Evolutionary conservation across 805 yeast genomes (phyloP).

Genomic region (Candida ascalaphidarum): DNA sequence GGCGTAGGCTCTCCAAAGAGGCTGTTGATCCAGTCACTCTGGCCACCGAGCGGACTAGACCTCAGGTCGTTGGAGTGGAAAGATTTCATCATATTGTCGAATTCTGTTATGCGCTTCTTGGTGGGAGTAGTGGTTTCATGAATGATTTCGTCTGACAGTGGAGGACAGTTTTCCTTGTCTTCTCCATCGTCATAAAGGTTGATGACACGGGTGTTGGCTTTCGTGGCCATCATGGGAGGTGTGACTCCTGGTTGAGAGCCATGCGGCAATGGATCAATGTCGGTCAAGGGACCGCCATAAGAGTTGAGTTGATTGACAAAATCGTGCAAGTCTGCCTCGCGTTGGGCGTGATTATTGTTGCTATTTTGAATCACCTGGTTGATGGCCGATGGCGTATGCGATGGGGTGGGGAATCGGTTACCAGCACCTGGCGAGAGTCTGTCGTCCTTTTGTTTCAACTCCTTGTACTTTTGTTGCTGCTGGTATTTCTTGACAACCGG

Average conservation of each 20-base stretch:
- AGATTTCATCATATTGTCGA: conserved; percentile 17
- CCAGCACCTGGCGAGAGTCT: background rate
- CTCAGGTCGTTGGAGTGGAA: conserved; percentile 14
- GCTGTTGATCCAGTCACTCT: conserved; percentile 34
- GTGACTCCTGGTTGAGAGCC: conserved; percentile 23
- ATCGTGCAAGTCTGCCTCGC: conserved; percentile 31
- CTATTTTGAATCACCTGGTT: conserved; percentile 27
- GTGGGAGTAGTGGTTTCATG: too few species aligned
- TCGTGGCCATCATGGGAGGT: conserved; percentile 47
- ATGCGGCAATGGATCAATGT: conserved; percentile 35
- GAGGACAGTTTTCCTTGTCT: conserved; percentile 19
- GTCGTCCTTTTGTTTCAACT: conserved; percentile 17
- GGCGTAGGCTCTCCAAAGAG: conserved; percentile 37
- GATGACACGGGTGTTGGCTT: conserved; percentile 45
- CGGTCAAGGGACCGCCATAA: conserved; percentile 39
- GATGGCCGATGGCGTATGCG: conserved; percentile 29
- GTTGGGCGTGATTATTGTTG: conserved; percentile 7
- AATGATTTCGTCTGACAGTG: conserved; percentile 2
- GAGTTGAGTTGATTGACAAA: conserved; percentile 30
- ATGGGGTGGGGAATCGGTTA: conserved; percentile 24
- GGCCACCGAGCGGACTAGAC: conserved; percentile 27
- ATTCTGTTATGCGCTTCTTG: too few species aligned
- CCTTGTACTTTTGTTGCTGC: conserved; percentile 35
- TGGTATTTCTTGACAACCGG: conserved; percentile 36
- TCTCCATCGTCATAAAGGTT: conserved; percentile 35